phyloP scores from a whole-genome alignment of 164 flowering plant genomes.

The Magnolia changhungtana region DNA sequence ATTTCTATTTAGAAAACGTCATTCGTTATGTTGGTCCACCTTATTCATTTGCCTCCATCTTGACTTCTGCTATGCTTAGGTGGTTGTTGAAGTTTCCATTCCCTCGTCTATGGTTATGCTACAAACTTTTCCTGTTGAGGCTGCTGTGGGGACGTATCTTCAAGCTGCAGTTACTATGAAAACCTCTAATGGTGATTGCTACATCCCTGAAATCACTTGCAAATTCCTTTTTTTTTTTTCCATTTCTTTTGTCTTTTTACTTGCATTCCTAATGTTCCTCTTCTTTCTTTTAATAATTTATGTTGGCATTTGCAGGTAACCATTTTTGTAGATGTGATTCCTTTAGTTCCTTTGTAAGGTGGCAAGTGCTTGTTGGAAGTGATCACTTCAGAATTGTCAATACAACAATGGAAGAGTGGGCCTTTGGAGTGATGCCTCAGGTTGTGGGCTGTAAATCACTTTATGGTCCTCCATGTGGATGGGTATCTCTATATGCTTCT shows the following conservation, averaged over 20 bases:
- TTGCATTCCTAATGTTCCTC: neutral
- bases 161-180: slow-evolving; percentile 79
- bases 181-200: slow-evolving; percentile 57
- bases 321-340: slow-evolving; percentile 76
- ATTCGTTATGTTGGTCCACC: neutral
- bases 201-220: slow-evolving; percentile 6
- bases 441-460: slow-evolving; percentile 15
- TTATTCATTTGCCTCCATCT: neutral
- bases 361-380: slow-evolving; percentile 57
- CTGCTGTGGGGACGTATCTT: slow-evolving; percentile 77
- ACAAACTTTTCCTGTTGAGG: slow-evolving; percentile 72
- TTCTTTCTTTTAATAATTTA: slow-evolving; percentile 6
- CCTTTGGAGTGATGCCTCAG: slow-evolving; percentile 21
- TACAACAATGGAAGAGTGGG: slow-evolving; percentile 26
- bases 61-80: slow-evolving; percentile 24
- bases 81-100: slow-evolving; percentile 67
- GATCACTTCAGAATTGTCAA: slow-evolving; percentile 60
- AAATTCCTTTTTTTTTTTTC: neutral
- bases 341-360: slow-evolving; percentile 54
- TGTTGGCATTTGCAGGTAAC: slow-evolving; percentile 46
- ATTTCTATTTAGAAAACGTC: no score
- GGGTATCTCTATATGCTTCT: slow-evolving; percentile 62
- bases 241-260: neutral
- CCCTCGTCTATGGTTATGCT: slow-evolving; percentile 77
- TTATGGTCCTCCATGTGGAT: slow-evolving; percentile 66